Conservation (phyloP, 1,139 yeast genomes). For the Eremothecium gossypii region DNA sequence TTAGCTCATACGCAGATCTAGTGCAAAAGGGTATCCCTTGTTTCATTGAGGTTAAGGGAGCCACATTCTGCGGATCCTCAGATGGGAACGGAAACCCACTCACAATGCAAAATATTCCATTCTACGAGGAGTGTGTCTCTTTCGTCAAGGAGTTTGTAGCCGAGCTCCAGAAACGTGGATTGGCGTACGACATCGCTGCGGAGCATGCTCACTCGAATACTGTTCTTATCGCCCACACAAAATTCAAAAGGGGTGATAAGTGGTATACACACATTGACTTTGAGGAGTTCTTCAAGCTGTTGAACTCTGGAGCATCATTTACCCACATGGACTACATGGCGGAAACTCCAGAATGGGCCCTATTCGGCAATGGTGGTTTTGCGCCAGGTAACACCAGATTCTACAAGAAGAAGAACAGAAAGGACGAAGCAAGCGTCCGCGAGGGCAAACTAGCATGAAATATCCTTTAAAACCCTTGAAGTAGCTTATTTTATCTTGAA, state of each 20-base stretch:
- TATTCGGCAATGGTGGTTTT: constrained; percentile 89
- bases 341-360: constrained; percentile 85
- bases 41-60: constrained; percentile 88
- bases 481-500: not conserved
- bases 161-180: constrained; percentile 54
- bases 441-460: not conserved
- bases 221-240: constrained; percentile 68
- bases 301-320: constrained; percentile 56
- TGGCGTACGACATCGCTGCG: constrained; percentile 76
- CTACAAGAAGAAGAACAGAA: constrained; percentile 59
- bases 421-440: not conserved
- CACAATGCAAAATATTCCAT: constrained; percentile 93
- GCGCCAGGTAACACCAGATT: constrained; percentile 73
- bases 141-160: constrained; percentile 58
- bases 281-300: constrained; percentile 60
- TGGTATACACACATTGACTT: constrained; percentile 93
- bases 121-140: constrained; percentile 76
- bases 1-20: constrained; percentile 81
- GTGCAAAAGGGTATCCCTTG: constrained; percentile 77
- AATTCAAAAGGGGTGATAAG: constrained; percentile 57
- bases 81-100: constrained; percentile 75
- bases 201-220: constrained; percentile 96
- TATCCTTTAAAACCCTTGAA: not conserved
- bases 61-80: constrained; percentile 85
- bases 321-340: constrained; percentile 72